phyloP scores from a whole-genome alignment of 2,329 filamentous ascomycete genomes.

The Calonectria ilicicola region DNA sequence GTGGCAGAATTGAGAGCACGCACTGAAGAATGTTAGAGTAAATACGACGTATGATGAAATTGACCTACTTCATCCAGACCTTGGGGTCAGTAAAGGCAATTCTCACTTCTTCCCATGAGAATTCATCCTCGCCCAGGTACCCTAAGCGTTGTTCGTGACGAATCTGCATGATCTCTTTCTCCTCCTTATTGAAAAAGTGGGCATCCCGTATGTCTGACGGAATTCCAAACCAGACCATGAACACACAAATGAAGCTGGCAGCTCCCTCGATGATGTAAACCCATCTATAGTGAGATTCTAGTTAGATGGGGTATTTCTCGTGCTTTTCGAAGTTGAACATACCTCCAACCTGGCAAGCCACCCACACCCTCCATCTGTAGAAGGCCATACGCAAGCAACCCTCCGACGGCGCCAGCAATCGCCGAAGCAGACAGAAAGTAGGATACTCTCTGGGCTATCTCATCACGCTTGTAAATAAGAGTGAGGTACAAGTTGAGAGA shows the following conservation, averaged over 20 bases:
- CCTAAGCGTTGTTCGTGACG: slow-evolving; percentile 24
- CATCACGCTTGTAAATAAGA: slow-evolving; percentile 56
- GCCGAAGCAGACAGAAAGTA: slow-evolving; percentile 63
- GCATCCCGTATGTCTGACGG: slow-evolving; percentile 14
- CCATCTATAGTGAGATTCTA: slow-evolving; percentile 46
- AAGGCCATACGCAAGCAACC: slow-evolving; percentile 60
- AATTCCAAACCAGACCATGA: slow-evolving; percentile 18
- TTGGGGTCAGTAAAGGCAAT: slow-evolving; percentile 61
- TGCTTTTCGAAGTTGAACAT: neutral
- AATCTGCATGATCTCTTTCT: slow-evolving; percentile 13
- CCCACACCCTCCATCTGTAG: slow-evolving; percentile 59
- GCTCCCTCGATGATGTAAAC: slow-evolving; percentile 63
- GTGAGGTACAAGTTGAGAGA: slow-evolving; percentile 42
- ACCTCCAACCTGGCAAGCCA: slow-evolving; percentile 57
- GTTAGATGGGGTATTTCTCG: neutral
- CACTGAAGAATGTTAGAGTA: slow-evolving; percentile 33
- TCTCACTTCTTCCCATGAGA: slow-evolving; percentile 60
- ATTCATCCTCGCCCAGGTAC: slow-evolving; percentile 60
- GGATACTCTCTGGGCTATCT: slow-evolving; percentile 66
- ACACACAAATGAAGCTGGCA: slow-evolving; percentile 2
- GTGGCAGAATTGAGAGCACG: slow-evolving; percentile 59
- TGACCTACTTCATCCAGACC: slow-evolving; percentile 52
- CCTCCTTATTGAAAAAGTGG: slow-evolving; percentile 12
- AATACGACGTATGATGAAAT: neutral
- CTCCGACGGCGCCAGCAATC: slow-evolving; percentile 55